Conservation (phyloP, 768 basidiomycete species). For the Serendipita sp. region DNA sequence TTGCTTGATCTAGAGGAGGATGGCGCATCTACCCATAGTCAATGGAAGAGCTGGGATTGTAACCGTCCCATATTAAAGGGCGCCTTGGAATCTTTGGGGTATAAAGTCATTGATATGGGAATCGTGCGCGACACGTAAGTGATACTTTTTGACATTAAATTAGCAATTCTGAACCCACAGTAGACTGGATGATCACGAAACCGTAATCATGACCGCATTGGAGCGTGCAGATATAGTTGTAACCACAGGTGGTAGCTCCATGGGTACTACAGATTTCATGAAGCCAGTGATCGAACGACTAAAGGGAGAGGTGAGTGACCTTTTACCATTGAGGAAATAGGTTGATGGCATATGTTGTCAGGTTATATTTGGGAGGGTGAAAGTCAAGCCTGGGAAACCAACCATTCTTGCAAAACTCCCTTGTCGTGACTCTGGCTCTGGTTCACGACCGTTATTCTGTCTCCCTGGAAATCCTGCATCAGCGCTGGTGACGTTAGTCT, state of each 20-base stretch:
- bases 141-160: background rate
- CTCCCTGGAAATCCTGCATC: constrained; percentile 82
- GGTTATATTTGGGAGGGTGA: constrained; percentile 74
- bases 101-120: constrained; percentile 62
- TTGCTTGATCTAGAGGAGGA: constrained; percentile 37
- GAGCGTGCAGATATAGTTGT: constrained; percentile 54
- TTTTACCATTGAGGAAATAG: no score
- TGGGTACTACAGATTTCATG: constrained; percentile 75
- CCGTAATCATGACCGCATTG: constrained; percentile 39
- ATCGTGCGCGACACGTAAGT: constrained; percentile 59
- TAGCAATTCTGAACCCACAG: background rate
- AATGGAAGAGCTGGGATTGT: constrained; percentile 68
- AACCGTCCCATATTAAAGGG: constrained; percentile 68
- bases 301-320: constrained; percentile 28
- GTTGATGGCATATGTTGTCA: no score
- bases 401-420: constrained; percentile 79
- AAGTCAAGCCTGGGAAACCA: constrained; percentile 70
- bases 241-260: constrained; percentile 81
- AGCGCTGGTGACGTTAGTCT: constrained; percentile 46
- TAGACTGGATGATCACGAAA: constrained; percentile 42
- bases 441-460: constrained; percentile 54
- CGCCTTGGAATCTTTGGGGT: constrained; percentile 54
- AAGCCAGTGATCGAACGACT: constrained; percentile 80
- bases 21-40: background rate
- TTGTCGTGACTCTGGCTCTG: constrained; percentile 15